A percentile compares a stretch with the other conserved stretches of the same genome.
phyloP scores from a whole-genome alignment of 768 basidiomycete species.

The Lactarius tabidus region DNA sequence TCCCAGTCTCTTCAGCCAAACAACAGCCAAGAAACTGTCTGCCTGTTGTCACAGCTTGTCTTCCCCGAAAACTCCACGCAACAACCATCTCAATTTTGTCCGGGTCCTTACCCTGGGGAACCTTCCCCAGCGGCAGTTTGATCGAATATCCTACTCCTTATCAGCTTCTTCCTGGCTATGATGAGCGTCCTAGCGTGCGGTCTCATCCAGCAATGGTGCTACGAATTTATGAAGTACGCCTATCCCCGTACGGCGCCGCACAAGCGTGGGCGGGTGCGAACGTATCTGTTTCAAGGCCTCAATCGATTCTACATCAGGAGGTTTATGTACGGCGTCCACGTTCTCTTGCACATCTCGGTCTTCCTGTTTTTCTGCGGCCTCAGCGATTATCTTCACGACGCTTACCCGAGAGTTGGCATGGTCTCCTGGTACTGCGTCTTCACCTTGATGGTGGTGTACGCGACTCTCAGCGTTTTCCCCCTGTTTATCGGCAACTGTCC shows the following conservation, averaged over 20 bases:
- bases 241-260: conserved; percentile 4
- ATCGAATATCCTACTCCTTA: conserved; percentile 8
- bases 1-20: conserved; percentile 18
- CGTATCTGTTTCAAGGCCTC: conserved; percentile 11
- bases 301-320: conserved; percentile 1
- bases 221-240: conserved; percentile 1
- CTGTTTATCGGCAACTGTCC: conserved; percentile 10
- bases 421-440: background rate
- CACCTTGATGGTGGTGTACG: background rate
- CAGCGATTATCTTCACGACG: conserved; percentile 9
- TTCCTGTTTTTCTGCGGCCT: conserved; percentile 16
- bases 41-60: conserved; percentile 7
- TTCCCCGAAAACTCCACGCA: background rate
- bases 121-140: background rate
- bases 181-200: conserved; percentile 12
- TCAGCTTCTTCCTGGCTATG: conserved; percentile 16
- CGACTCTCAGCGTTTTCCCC: conserved; percentile 9
- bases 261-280: conserved; percentile 10
- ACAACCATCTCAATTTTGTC: background rate
- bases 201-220: conserved; percentile 22
- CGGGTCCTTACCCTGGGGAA: background rate
- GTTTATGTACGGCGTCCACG: conserved; percentile 8
- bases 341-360: conserved; percentile 9
- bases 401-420: background rate
- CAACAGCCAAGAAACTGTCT: background rate